Evolutionary conservation across 2,329 filamentous ascomycete genomes (phyloP), one percentile per base, ranked within the genome.

Genomic region (Alternaria brassicicola): DNA sequence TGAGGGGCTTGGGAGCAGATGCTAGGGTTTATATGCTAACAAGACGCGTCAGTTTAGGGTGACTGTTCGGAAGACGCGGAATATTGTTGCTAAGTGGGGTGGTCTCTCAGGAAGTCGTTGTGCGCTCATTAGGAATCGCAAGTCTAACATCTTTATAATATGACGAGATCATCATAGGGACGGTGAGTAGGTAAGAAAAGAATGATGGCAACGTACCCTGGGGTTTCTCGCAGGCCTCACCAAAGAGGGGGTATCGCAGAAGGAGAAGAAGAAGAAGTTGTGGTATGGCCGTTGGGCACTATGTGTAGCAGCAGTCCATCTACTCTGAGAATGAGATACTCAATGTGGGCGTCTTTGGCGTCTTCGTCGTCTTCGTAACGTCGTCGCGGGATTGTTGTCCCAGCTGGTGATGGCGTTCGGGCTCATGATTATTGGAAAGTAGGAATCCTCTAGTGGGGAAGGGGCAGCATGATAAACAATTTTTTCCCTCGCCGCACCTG

Each of bases 71-170:
- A 57, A 58, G 59, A 61, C 54, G 55, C 60, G 59, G 65, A 47
- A 58, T 57, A 38, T 47, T 38, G 39, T 47, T 38, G 36, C 58
- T 45, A 53, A 65, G 65, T 66, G 65, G 57, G 64, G 64, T 59
- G 39, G 54, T 59, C 39, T 62, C 54, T 76, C 74, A 76, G 74
- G 59, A 76, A 70, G 74, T 76, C 74, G 65, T 73, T 67, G 66
- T 64, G 66, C 67, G 73, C 72, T 76, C 74, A 76, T 70, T 42
- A 55, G 57, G 66, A 67, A 67, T 76, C 74, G 74, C 72, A 76
- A 76, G 74, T 76, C 74, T 76, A 76, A 76, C 74, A 76, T 76
- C 74, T 76, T 66, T 71, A 72, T 68, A 68, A 64, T 55, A 55
- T 68, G 73, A 76, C 73, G 55, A 66, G 50, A 63, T 76, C 74